Conservation (phyloP, 2,329 filamentous ascomycete species). For the Helotiales sp. region DNA sequence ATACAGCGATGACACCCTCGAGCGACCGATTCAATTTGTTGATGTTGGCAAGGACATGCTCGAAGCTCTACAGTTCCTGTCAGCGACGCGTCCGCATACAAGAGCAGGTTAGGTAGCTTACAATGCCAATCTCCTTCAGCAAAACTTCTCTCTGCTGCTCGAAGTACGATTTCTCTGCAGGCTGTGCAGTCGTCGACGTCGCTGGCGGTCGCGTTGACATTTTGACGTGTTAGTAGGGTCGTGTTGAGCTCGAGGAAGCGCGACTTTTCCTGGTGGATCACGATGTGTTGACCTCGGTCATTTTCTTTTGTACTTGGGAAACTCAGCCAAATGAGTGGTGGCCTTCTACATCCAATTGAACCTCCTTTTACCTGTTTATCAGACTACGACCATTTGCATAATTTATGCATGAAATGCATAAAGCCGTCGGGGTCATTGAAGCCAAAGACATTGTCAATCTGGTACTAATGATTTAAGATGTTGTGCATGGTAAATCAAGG, state of each 20-base stretch:
- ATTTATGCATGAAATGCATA: too few species aligned
- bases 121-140: slow-evolving; percentile 71
- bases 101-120: slow-evolving; percentile 37
- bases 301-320: too few species aligned
- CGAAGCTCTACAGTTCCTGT: slow-evolving; percentile 60
- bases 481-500: too few species aligned
- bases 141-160: slow-evolving; percentile 74
- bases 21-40: slow-evolving; percentile 92
- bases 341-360: too few species aligned
- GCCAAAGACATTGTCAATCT: too few species aligned
- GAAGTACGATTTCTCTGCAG: slow-evolving; percentile 62
- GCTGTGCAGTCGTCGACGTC: slow-evolving; percentile 13
- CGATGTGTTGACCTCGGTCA: too few species aligned
- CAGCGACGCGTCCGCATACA: not conserved
- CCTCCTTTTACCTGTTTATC: too few species aligned
- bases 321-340: too few species aligned
- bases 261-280: not conserved
- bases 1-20: slow-evolving; percentile 84
- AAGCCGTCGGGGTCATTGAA: too few species aligned
- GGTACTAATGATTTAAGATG: too few species aligned
- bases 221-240: too few species aligned
- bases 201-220: slow-evolving; percentile 28
- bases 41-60: slow-evolving; percentile 91
- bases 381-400: too few species aligned
- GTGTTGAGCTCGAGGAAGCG: not conserved